phyloP scores from a whole-genome alignment of 106 monocot genomes.

The Dioscorea zingiberensis region DNA sequence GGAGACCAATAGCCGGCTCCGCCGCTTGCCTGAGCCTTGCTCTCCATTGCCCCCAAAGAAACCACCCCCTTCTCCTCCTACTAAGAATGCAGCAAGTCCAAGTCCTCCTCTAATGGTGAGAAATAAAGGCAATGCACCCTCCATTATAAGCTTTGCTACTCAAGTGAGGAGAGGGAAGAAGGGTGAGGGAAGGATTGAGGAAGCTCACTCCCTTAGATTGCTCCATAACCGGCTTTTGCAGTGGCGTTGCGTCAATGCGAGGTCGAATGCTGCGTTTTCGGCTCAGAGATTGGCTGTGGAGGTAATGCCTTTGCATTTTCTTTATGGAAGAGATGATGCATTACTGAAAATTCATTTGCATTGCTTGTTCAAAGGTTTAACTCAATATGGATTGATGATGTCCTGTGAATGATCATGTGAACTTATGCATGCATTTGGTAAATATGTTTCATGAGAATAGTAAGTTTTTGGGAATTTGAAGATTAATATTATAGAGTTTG shows the following conservation, averaged over 20 bases:
- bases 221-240: slow-evolving; percentile 68
- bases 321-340: too few species aligned
- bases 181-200: slow-evolving; percentile 69
- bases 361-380: neutral
- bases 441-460: too few species aligned
- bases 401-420: too few species aligned
- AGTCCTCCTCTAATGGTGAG: slow-evolving; percentile 39
- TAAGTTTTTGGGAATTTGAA: neutral
- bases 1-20: slow-evolving; percentile 52
- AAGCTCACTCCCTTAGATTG: slow-evolving; percentile 62
- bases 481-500: neutral
- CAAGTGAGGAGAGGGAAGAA: slow-evolving; percentile 68
- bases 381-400: too few species aligned
- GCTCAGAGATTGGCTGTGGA: slow-evolving; percentile 29
- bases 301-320: slow-evolving; percentile 28
- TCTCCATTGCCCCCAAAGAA: slow-evolving; percentile 40
- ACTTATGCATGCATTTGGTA: too few species aligned
- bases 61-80: slow-evolving; percentile 26
- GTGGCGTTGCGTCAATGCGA: slow-evolving; percentile 66
- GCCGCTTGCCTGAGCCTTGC: slow-evolving; percentile 28
- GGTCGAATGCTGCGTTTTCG: slow-evolving; percentile 21
- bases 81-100: slow-evolving; percentile 45
- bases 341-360: neutral
- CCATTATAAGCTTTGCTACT: slow-evolving; percentile 71
- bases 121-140: slow-evolving; percentile 41